phyloP scores from a whole-genome alignment of 768 basidiomycete genomes.

The Multifurca ochricompacta region DNA sequence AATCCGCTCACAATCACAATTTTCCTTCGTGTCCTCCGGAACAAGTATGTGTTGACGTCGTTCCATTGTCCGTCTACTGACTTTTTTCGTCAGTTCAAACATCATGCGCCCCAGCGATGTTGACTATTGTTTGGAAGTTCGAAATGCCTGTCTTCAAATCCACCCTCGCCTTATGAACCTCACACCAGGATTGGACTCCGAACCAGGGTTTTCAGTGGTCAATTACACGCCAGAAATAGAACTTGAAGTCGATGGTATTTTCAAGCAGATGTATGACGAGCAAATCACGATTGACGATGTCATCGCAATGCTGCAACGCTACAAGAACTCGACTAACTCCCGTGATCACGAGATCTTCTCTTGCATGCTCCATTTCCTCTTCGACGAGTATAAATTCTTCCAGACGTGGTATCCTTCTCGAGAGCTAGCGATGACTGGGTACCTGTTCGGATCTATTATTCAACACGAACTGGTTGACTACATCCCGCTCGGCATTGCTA shows the following conservation, averaged over 20 bases:
- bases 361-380: constrained; percentile 99
- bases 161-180: constrained; percentile 96
- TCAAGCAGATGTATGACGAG: constrained; percentile 98
- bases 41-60: constrained; percentile 45
- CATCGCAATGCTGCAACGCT: constrained; percentile 75
- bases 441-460: constrained; percentile 93
- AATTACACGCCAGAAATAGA: constrained; percentile 85
- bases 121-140: constrained; percentile 82
- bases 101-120: constrained; percentile 73
- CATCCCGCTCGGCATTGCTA: constrained; percentile 91
- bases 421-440: constrained; percentile 92
- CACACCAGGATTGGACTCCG: constrained; percentile 73
- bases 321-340: constrained; percentile 73
- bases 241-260: constrained; percentile 88
- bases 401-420: constrained; percentile 91
- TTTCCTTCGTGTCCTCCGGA: constrained; percentile 82
- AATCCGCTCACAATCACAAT: constrained; percentile 85
- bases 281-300: constrained; percentile 93
- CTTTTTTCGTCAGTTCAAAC: constrained; percentile 44
- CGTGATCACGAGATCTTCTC: constrained; percentile 95
- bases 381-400: constrained; percentile 99
- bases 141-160: constrained; percentile 88
- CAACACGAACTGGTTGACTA: constrained; percentile 89
- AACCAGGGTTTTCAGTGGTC: constrained; percentile 87
- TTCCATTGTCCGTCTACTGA: constrained; percentile 1